A percentile compares a stretch with the other conserved stretches of the same genome.
Conservation (phyloP, 1,139 yeast species). For the Debaryomyces subglobosus region DNA sequence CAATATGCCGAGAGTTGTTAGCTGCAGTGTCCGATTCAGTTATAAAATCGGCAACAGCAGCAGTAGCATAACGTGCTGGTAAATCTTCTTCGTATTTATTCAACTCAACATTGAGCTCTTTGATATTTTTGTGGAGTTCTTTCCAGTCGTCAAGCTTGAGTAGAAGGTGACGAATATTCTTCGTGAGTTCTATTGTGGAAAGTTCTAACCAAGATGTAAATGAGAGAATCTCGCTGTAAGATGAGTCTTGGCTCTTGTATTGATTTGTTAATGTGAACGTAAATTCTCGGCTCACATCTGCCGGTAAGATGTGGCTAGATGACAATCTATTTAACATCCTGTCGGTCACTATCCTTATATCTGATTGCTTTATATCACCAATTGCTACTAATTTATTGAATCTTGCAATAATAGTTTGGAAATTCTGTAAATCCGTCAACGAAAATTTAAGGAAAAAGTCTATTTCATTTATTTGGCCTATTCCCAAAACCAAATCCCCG, state of each 20-base stretch:
- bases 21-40: not conserved
- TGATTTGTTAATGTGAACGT: conserved; percentile 9
- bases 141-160: conserved; percentile 55
- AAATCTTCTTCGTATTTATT: conserved; percentile 26
- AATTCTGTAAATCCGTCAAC: conserved; percentile 45
- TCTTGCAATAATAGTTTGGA: conserved; percentile 33
- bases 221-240: conserved; percentile 21
- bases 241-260: conserved; percentile 14
- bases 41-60: not conserved
- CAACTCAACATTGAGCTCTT: conserved; percentile 34
- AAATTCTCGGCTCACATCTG: not conserved
- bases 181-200: conserved; percentile 38
- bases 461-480: conserved; percentile 47
- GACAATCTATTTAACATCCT: conserved; percentile 13
- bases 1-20: too few relatives aligned
- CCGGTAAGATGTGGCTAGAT: not conserved
- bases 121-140: conserved; percentile 36
- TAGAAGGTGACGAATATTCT: conserved; percentile 39
- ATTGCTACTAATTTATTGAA: conserved; percentile 49
- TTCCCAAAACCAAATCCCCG: conserved; percentile 30
- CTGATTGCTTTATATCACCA: conserved; percentile 47
- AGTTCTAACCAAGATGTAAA: conserved; percentile 35
- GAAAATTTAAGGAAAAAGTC: conserved; percentile 60
- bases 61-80: not conserved
- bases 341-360: conserved; percentile 33